phyloP scores from a whole-genome alignment of 441 rosid species.

The Geranium incanum region DNA sequence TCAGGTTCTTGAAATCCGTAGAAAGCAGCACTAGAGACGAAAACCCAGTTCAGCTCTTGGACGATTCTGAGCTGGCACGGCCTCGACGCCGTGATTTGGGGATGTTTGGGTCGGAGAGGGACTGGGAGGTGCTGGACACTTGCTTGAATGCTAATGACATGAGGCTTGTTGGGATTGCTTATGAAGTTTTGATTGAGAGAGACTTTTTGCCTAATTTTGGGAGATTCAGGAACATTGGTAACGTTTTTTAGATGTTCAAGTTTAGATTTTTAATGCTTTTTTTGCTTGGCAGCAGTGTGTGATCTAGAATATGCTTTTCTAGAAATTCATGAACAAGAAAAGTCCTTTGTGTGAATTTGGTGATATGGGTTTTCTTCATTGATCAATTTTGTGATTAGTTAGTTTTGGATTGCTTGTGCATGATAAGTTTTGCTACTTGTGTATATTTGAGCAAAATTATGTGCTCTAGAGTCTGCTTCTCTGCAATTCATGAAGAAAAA shows the following conservation, averaged over 20 bases:
- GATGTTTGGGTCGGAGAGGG: conserved; percentile 32
- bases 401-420: too few relatives aligned
- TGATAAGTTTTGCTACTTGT: too few relatives aligned
- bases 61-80: conserved; percentile 21
- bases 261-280: not conserved
- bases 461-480: not conserved
- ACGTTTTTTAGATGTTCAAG: not conserved
- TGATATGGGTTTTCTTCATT: too few relatives aligned
- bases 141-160: conserved; percentile 87
- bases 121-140: conserved; percentile 81
- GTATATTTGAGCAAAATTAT: not conserved
- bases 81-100: conserved; percentile 29
- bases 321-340: too few relatives aligned
- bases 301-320: too few relatives aligned
- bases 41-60: conserved; percentile 17
- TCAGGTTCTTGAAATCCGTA: conserved; percentile 56
- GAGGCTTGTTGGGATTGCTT: conserved; percentile 72
- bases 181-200: conserved; percentile 49
- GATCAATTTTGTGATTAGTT: too few relatives aligned
- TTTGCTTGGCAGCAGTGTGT: not conserved
- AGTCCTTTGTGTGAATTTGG: too few relatives aligned
- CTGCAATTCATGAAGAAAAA: too few relatives aligned
- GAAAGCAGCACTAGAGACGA: conserved; percentile 22
- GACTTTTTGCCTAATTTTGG: conserved; percentile 62
- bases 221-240: conserved; percentile 60